Conservation (phyloP, 257 asterid species). For the Forsythia viridissima region DNA sequence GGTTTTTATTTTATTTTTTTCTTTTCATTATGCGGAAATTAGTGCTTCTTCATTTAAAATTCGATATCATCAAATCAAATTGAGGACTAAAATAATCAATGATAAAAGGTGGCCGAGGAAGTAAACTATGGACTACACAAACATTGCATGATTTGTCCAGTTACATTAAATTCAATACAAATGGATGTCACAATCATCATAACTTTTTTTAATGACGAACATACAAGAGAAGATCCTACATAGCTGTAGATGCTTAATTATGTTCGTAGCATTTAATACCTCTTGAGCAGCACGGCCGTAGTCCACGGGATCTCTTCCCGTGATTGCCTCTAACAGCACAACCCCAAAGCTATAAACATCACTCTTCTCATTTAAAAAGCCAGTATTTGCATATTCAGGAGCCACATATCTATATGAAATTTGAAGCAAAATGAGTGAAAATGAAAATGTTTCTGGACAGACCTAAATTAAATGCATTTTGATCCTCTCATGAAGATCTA, state of each 20-base stretch:
- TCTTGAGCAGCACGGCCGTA: slow-evolving; percentile 34
- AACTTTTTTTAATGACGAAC: background rate
- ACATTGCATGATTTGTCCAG: background rate
- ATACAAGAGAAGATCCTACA: background rate
- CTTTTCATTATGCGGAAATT: background rate
- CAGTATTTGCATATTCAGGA: slow-evolving; percentile 41
- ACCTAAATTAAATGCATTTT: background rate
- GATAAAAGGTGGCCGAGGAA: background rate
- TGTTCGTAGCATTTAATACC: slow-evolving; percentile 12
- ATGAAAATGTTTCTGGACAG: background rate
- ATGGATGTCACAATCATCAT: background rate
- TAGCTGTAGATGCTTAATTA: background rate
- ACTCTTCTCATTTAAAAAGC: slow-evolving; percentile 35
- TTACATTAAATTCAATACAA: background rate
- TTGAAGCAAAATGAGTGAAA: background rate
- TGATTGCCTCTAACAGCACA: slow-evolving; percentile 31
- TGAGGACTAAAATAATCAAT: background rate
- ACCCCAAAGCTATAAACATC: slow-evolving; percentile 40
- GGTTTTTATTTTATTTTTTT: no score
- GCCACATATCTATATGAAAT: slow-evolving; percentile 32
- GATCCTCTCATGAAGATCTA: background rate
- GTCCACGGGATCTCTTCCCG: slow-evolving; percentile 39
- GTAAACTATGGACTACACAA: background rate
- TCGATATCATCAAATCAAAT: background rate
- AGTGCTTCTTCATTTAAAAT: background rate